Percentiles rank a stretch among this genome's conserved stretches.
Conservation (phyloP, 495 filamentous ascomycete species). For the Bombardia bombarda region DNA sequence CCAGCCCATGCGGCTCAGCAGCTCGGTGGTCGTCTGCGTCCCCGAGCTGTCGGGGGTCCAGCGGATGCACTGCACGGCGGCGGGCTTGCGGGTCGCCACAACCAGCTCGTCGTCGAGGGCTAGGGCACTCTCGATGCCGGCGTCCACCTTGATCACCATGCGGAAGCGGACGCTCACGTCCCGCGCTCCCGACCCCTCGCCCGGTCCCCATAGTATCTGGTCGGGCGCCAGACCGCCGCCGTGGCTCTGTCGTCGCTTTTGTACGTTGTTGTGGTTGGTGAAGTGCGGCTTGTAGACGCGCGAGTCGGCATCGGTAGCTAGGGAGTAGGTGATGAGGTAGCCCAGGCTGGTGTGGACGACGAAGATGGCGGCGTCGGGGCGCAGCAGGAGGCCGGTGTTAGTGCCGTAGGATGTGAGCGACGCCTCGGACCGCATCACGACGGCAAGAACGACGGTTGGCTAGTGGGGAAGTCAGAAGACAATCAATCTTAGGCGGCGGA, state of each 20-base stretch:
- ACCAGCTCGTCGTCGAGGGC: conserved; percentile 90
- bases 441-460: conserved; percentile 84
- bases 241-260: conserved; percentile 64
- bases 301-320: conserved; percentile 75
- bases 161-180: conserved; percentile 87
- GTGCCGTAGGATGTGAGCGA: conserved; percentile 79
- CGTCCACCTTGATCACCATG: conserved; percentile 98
- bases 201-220: conserved; percentile 51
- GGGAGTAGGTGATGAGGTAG: conserved; percentile 88
- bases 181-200: conserved; percentile 70
- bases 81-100: conserved; percentile 86
- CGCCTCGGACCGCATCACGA: conserved; percentile 67
- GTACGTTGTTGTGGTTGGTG: conserved; percentile 54
- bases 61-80: conserved; percentile 90
- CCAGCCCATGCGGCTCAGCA: conserved; percentile 81
- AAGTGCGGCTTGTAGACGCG: conserved; percentile 80
- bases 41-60: conserved; percentile 81
- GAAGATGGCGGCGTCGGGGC: conserved; percentile 84
- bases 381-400: conserved; percentile 75
- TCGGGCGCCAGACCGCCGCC: conserved; percentile 48
- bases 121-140: conserved; percentile 79
- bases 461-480: conserved; percentile 30
- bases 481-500: not conserved
- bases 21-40: conserved; percentile 82
- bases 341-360: conserved; percentile 84